Conservation (phyloP, 306 rosid species). For the Malus sylvestris region DNA sequence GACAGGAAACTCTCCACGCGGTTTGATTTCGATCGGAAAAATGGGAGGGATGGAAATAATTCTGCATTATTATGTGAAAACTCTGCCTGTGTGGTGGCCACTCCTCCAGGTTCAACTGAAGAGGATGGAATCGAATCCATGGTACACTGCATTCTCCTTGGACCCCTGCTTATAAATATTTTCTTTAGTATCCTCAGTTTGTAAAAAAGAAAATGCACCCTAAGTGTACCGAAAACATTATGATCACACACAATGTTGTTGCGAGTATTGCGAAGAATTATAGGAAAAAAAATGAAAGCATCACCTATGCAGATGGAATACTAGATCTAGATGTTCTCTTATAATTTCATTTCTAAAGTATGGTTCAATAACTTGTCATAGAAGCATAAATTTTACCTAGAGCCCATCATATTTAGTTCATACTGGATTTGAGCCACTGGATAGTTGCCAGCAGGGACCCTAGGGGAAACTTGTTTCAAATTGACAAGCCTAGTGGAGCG, state of each 20-base stretch:
- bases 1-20: constrained; percentile 40
- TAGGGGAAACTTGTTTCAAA: constrained; percentile 79
- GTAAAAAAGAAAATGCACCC: background rate
- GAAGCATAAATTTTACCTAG: constrained; percentile 50
- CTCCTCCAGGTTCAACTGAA: constrained; percentile 79
- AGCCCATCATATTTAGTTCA: constrained; percentile 88
- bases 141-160: constrained; percentile 92
- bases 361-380: background rate
- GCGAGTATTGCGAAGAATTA: background rate
- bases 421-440: constrained; percentile 85
- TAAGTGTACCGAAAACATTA: background rate
- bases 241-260: background rate
- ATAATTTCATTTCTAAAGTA: background rate
- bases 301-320: background rate
- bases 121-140: constrained; percentile 77
- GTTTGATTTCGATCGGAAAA: constrained; percentile 62
- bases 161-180: constrained; percentile 57
- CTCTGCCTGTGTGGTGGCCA: constrained; percentile 74
- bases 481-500: constrained; percentile 78
- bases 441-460: constrained; percentile 79
- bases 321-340: background rate
- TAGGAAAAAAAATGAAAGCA: background rate
- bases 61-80: constrained; percentile 47
- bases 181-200: background rate
- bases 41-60: constrained; percentile 50